These are phyloP conservation scores for Puccinia brachypodii DNA, from an alignment of 1,284 basidiomycete genomes.

Conservation along the genomic window DNA sequence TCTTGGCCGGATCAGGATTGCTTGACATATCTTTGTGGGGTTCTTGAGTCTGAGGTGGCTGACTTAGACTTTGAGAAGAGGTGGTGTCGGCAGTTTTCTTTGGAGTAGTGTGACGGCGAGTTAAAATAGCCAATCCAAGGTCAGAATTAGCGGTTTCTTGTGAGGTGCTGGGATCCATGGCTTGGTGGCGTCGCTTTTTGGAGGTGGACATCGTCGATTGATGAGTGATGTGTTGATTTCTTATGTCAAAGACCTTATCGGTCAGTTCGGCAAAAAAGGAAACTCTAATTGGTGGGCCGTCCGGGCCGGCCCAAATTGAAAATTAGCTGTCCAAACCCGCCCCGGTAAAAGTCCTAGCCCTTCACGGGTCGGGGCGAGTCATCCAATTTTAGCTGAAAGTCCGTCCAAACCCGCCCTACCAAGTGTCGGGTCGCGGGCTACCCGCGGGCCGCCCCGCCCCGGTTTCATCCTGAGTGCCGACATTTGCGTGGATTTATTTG, in stretches of 20 bases:
- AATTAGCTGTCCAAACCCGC: not conserved
- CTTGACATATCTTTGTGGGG: not conserved
- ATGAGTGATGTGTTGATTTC: too few relatives aligned
- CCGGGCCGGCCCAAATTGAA: not conserved
- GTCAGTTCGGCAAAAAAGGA: too few relatives aligned
- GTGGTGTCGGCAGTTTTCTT: too few relatives aligned
- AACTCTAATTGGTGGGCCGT: not conserved
- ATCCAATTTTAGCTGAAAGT: not conserved
- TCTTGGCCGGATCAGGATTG: not conserved
- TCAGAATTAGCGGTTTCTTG: not conserved
- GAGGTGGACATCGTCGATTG: not conserved
- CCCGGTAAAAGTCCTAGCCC: not conserved
- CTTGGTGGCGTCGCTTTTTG: not conserved
- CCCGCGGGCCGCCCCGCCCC: too few relatives aligned
- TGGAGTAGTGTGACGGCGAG: too few relatives aligned
- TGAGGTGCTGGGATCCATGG: not conserved
- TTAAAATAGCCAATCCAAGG: too few relatives aligned
- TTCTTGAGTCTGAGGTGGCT: not conserved
- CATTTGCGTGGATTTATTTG: too few relatives aligned
- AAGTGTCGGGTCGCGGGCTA: not conserved
- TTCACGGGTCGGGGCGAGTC: too few relatives aligned
- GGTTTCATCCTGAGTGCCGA: too few relatives aligned
- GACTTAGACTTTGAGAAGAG: too few relatives aligned
- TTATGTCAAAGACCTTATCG: too few relatives aligned
- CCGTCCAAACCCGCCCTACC: not conserved